Evolutionary conservation across 345 rosid species (phyloP).

Genomic region (Salix exigua): DNA sequence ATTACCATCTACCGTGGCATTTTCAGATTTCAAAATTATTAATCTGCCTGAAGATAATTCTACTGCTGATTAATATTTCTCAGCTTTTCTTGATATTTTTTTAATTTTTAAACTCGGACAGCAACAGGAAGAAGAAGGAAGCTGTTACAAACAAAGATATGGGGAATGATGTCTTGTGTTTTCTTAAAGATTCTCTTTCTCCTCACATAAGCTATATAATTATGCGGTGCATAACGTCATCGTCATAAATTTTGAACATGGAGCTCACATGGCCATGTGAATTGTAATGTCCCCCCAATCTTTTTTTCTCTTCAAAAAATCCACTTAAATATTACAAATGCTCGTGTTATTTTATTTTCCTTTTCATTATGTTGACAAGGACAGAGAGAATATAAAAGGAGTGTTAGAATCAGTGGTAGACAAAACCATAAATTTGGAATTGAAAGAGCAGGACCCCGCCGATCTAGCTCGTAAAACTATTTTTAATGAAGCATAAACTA

Average conservation of each 20-base stretch:
- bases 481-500: background rate
- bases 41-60: too few species aligned
- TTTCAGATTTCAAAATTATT: too few species aligned
- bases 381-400: too few species aligned
- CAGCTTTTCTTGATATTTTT: background rate
- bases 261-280: slow-evolving; percentile 17
- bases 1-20: too few species aligned
- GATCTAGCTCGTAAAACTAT: too few species aligned
- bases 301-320: background rate
- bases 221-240: background rate
- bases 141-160: slow-evolving; percentile 17
- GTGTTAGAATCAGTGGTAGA: background rate
- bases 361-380: background rate
- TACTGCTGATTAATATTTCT: background rate
- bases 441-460: background rate
- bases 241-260: background rate
- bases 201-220: background rate
- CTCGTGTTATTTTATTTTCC: background rate
- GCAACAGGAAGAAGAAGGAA: background rate
- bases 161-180: slow-evolving; percentile 25
- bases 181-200: background rate
- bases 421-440: background rate
- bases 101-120: background rate
- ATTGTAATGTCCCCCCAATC: too few species aligned
- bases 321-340: background rate